A percentile compares a stretch with the other conserved stretches of the same genome.
Evolutionary conservation across 371 early-diverging fungal species (phyloP).

Genomic region (Dichotomocladium elegans): DNA sequence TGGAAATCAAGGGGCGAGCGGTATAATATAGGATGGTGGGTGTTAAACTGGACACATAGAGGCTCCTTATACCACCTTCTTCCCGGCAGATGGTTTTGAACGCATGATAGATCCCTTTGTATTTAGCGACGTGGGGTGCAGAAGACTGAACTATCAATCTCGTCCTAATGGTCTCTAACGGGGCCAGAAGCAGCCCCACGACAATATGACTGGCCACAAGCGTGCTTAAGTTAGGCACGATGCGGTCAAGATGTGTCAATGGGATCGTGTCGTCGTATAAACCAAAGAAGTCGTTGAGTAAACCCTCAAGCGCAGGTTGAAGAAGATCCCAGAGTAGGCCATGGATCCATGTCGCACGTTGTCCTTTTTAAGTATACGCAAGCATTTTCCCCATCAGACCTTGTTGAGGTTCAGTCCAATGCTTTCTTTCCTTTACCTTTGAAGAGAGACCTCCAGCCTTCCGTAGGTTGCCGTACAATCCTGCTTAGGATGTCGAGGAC

Average conservation of each 20-base stretch:
- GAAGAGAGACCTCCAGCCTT: constrained; percentile 62
- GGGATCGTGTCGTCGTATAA: constrained; percentile 77
- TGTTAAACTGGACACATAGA: constrained; percentile 67
- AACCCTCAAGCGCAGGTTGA: constrained; percentile 71
- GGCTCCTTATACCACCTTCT: constrained; percentile 71
- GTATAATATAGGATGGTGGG: constrained; percentile 79
- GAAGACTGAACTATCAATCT: constrained; percentile 71
- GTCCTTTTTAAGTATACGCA: constrained; percentile 53
- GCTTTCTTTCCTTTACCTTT: constrained; percentile 46
- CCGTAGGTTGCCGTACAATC: constrained; percentile 55
- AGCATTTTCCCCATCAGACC: neutral
- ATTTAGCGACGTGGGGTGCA: constrained; percentile 66
- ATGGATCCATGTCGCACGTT: constrained; percentile 67
- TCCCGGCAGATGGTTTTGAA: constrained; percentile 66
- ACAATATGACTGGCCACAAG: constrained; percentile 64
- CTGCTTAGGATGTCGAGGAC: constrained; percentile 46
- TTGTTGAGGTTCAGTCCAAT: constrained; percentile 14
- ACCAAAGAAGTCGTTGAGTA: constrained; percentile 71
- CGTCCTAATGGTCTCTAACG: constrained; percentile 74
- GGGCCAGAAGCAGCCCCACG: constrained; percentile 69
- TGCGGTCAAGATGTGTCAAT: constrained; percentile 58
- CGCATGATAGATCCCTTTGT: constrained; percentile 67
- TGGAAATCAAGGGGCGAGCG: constrained; percentile 66
- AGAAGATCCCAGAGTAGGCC: constrained; percentile 66
- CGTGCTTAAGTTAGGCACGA: constrained; percentile 63